Base-by-base conservation (phyloP, 805 yeast species). In the Metschnikowia arizonensis region DNA sequence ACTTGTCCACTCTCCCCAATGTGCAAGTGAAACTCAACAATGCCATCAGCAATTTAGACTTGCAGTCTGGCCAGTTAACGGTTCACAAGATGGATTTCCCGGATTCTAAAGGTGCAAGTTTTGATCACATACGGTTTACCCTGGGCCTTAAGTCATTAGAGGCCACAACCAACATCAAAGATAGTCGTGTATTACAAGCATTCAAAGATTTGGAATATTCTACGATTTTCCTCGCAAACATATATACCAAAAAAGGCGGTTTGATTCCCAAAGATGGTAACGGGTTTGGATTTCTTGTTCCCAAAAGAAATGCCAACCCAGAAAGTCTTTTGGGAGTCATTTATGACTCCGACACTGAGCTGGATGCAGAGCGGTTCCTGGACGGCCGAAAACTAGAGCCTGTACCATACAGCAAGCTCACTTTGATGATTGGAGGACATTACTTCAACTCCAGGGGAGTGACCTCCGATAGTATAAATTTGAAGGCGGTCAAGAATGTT, bases 371-470 rank as follows among this genome's bases (percentile, higher is more conserved):
- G 10, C 41, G 47, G 28, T 50, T 60, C 10, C 49, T 50, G 33
- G 59, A 45, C 25, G 52, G 51, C 12, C 39, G 40, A 17, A 46
- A 52, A 21, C 40, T 50, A 32, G 45, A 49, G 33, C 49, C 42
- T 5, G 49, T 61, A 18, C 65, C 68, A 0, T 83, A 81, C 53
- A 79, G 88, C 4, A 88, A 85, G 54, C 59, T 90, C 45, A 93
- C 99, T 0, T 76, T 88, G 21, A 91, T 91, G 97, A 66, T 89
- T 54, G 97, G 97, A 4, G 97, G 97, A 0, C 87, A 85, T 56
- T 73, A 61, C 26, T 66, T 64, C 41, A 61, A 66, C 21, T 45
- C 59, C 6, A 41, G 56, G 12, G 62, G 60, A 3, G 50, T 66
- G 9, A 74, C 76, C 1, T 64, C 73, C 0, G 21, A 55, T 9